A percentile compares a stretch with the other conserved stretches of the same genome.
phyloP scores from a whole-genome alignment of 108 stramenopile species.

The Epithemia pelagica region DNA sequence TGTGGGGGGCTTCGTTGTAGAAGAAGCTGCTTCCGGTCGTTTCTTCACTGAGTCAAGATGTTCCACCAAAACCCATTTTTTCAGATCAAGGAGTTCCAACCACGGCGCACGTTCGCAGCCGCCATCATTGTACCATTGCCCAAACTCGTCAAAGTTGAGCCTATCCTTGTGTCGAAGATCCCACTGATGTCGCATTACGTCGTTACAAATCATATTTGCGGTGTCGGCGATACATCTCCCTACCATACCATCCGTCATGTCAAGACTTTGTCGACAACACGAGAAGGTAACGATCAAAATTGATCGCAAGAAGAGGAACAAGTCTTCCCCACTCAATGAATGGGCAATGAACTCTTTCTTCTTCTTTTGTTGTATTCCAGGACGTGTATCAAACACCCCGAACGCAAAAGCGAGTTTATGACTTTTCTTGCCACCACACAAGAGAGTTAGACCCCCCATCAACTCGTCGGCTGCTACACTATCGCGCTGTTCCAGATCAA shows the following conservation, averaged over 20 bases:
- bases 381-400: conserved; percentile 58
- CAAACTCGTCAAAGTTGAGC: conserved; percentile 88
- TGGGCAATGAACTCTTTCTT: not conserved
- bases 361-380: conserved; percentile 9
- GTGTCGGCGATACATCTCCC: conserved; percentile 72
- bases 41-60: conserved; percentile 9
- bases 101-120: conserved; percentile 90
- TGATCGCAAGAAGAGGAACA: conserved; percentile 71
- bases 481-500: conserved; percentile 64
- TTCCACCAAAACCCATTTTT: conserved; percentile 86
- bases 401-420: conserved; percentile 82
- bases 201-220: conserved; percentile 68
- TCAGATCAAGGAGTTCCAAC: conserved; percentile 92
- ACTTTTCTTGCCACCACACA: conserved; percentile 82
- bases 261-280: conserved; percentile 82
- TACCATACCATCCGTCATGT: conserved; percentile 58
- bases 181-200: conserved; percentile 79
- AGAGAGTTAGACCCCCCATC: conserved; percentile 81
- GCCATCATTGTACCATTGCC: conserved; percentile 93
- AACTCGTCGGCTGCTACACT: conserved; percentile 73
- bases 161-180: conserved; percentile 47
- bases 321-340: conserved; percentile 51
- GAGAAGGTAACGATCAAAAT: conserved; percentile 83
- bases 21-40: not conserved
- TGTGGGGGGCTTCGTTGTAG: not conserved